Percentiles rank a stretch among this genome's conserved stretches.
Conservation (phyloP, 1,284 basidiomycete genomes). For the Apiotrichum montevideense region DNA sequence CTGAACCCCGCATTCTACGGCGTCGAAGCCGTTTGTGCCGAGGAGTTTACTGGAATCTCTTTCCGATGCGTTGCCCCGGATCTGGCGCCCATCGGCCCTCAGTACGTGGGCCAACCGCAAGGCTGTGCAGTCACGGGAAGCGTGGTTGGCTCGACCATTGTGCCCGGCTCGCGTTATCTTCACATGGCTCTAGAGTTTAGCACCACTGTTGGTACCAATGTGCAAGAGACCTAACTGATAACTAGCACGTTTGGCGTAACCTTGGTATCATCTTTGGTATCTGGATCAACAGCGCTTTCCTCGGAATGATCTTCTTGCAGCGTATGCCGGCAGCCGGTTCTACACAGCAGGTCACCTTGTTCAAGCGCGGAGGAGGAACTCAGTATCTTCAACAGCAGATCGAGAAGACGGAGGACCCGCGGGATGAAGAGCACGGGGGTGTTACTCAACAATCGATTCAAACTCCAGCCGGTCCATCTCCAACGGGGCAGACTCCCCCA, state of each 20-base stretch:
- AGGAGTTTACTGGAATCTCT: conserved; percentile 48
- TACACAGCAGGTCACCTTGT: conserved; percentile 32
- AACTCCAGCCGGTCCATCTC: background rate
- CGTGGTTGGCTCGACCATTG: conserved; percentile 23
- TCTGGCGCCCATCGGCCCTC: conserved; percentile 45
- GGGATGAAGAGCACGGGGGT: background rate
- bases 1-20: conserved; percentile 37
- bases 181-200: conserved; percentile 45
- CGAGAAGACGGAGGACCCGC: background rate
- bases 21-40: conserved; percentile 34
- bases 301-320: conserved; percentile 19
- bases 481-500: too few species aligned
- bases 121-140: conserved; percentile 38
- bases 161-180: conserved; percentile 66
- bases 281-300: conserved; percentile 26
- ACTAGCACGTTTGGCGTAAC: conserved; percentile 48
- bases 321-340: conserved; percentile 33
- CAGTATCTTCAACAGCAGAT: conserved; percentile 5
- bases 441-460: background rate
- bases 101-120: conserved; percentile 25
- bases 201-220: background rate
- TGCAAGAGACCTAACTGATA: background rate
- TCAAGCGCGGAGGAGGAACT: conserved; percentile 26
- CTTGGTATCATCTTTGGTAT: conserved; percentile 48
- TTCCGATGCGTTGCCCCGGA: conserved; percentile 42